phyloP scores from a whole-genome alignment of 2,329 filamentous ascomycete species.

The Cladorrhinum sp. region DNA sequence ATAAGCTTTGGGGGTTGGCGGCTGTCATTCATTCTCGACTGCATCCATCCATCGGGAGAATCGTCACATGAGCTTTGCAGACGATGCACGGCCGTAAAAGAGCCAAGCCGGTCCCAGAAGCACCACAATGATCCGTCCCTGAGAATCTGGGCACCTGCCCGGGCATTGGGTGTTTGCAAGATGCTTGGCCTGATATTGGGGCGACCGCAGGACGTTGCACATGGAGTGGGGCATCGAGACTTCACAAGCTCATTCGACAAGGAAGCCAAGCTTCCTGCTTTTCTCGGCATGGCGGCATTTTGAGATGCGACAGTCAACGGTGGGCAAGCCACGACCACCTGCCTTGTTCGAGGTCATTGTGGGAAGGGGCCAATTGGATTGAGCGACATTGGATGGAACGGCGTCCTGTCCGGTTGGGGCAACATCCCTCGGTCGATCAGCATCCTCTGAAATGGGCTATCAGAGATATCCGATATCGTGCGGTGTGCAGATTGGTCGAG shows the following conservation, averaged over 20 bases:
- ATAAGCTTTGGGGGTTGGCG: not conserved
- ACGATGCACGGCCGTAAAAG: not conserved
- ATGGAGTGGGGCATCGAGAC: slow-evolving; percentile 3
- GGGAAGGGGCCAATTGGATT: slow-evolving; percentile 1
- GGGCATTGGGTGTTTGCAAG: not conserved
- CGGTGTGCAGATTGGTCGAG: not conserved
- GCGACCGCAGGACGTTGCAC: slow-evolving; percentile 8
- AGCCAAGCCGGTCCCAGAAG: slow-evolving; percentile 1
- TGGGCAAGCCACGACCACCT: not conserved
- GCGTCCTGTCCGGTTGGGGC: not conserved
- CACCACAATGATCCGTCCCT: not conserved
- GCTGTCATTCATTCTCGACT: not conserved
- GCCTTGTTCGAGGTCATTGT: not conserved
- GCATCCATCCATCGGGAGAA: not conserved
- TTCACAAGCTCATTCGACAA: slow-evolving; percentile 2
- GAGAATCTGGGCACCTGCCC: not conserved
- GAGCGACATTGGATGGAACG: not conserved
- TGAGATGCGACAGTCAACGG: not conserved
- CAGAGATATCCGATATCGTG: not conserved
- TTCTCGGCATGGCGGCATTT: slow-evolving; percentile 21
- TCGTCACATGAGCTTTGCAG: not conserved
- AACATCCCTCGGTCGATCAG: not conserved
- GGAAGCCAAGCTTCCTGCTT: slow-evolving; percentile 18
- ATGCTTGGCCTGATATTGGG: not conserved
- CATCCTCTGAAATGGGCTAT: not conserved